Conservation (phyloP, 768 basidiomycete species). For the Russula dissimulans region DNA sequence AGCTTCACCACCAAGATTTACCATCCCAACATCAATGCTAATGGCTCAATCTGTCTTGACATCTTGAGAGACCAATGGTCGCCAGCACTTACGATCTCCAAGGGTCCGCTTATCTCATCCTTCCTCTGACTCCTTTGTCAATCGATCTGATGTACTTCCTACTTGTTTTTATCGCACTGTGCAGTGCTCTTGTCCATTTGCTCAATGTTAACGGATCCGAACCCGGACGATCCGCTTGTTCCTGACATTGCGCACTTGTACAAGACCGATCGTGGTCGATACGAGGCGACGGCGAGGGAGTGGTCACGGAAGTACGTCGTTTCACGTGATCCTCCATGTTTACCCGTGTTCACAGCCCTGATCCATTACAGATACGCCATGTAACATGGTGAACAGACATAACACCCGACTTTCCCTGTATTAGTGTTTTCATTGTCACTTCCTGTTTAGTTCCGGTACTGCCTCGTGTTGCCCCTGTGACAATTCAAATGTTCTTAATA, state of each 20-base stretch:
- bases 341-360: background rate
- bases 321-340: background rate
- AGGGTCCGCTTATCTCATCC: conserved; percentile 48
- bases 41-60: conserved; percentile 97
- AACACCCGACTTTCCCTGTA: conserved; percentile 9
- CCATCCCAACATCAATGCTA: conserved; percentile 99
- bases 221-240: conserved; percentile 97
- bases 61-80: conserved; percentile 99
- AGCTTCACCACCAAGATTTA: conserved; percentile 99
- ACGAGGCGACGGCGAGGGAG: conserved; percentile 96
- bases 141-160: background rate
- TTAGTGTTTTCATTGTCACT: conserved; percentile 17
- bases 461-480: conserved; percentile 7
- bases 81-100: conserved; percentile 96
- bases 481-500: conserved; percentile 15
- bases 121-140: background rate
- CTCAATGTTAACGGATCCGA: conserved; percentile 98
- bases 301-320: conserved; percentile 94
- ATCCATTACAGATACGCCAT: conserved; percentile 17
- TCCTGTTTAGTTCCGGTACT: conserved; percentile 11
- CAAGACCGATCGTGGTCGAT: conserved; percentile 97
- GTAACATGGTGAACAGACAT: conserved; percentile 11
- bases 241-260: conserved; percentile 98
- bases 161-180: background rate
- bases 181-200: conserved; percentile 94